A percentile compares a stretch with the other conserved stretches of the same genome.
These are phyloP conservation scores for Globisporangium spiculum DNA, from an alignment of 352 stramenopile genomes.

Conservation along the genomic window DNA sequence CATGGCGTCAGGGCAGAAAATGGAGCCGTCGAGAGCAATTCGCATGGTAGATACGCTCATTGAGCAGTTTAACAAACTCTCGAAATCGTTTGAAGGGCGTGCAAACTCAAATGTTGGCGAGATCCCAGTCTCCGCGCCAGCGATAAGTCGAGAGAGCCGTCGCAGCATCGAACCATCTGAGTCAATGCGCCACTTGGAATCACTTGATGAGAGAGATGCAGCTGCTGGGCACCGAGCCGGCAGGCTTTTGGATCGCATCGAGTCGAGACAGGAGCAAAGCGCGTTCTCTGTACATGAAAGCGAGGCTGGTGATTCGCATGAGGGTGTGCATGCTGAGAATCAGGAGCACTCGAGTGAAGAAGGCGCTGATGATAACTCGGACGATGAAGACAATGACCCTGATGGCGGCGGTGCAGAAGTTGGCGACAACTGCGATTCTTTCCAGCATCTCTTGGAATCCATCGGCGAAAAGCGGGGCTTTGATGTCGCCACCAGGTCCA, in stretches of 20 bases:
- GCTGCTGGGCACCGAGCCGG: neutral
- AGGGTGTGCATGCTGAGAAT: neutral
- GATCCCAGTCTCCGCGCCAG: neutral
- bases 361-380: constrained; percentile 14
- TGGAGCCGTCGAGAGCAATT: constrained; percentile 50
- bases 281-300: neutral
- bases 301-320: neutral
- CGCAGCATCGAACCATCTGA: neutral
- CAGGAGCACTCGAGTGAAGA: constrained; percentile 5
- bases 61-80: constrained; percentile 59
- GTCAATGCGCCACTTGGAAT: neutral
- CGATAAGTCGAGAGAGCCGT: neutral
- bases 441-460: constrained; percentile 53
- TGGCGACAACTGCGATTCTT: constrained; percentile 25
- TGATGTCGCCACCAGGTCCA: constrained; percentile 1
- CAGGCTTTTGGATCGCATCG: neutral
- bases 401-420: neutral
- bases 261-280: neutral
- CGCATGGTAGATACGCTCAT: constrained; percentile 68
- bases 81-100: constrained; percentile 31
- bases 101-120: neutral
- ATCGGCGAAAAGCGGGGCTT: constrained; percentile 18
- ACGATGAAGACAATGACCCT: neutral
- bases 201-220: neutral
- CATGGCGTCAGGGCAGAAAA: constrained; percentile 67